Base-by-base conservation (phyloP, 2,329 filamentous ascomycete species). In the Scytalidium lignicola region DNA sequence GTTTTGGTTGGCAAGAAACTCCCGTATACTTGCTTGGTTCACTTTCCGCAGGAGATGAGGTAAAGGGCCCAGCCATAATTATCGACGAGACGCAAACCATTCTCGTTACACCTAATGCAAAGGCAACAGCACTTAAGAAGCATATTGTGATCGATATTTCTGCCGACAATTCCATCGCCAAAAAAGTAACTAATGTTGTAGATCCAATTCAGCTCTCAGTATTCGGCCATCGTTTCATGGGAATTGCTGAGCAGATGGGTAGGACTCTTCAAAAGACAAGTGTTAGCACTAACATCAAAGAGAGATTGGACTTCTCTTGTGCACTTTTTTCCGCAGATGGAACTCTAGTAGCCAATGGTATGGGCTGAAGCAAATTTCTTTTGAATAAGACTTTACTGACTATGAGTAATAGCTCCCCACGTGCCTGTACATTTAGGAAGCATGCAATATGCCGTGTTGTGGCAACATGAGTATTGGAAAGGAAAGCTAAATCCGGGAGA, bases 71-170 rank as follows among this genome's bases (percentile, higher is more conserved):
- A 1, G 90, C 90, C 1, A 88, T 95, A 68, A 77, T 95, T 52
- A 88, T 89, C 1, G 90, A 90, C 59, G 85, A 85, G 8, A 90
- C 86, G 1, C 91, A 96, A 68, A 96, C 90, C 0, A 92, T 96
- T 52, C 87, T 96, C 0, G 82, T 96, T 1, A 87, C 87, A 0
- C 90, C 90, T 0, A 80, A 79, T 26, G 80, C 88, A 2, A 80
- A 80, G 21, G 91, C 90, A 0, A 70, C 89, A 8, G 43, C 48
- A 21, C 82, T 95, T n/a, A 76, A 88, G 53, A 93, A 89, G 0
- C 91, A 95, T 58, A 88, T 96, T 3, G 77, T 96, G 13, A 90
- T 96, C 61, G 88, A 95, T 45, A 23, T 51, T 6, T 8, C 41
- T 41, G 26, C 47, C 18, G 41, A 37, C 18, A 29, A 48, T 43